phyloP scores from a whole-genome alignment of 2,329 filamentous ascomycete genomes.

The Dryadomyces quercus-mongolicae region DNA sequence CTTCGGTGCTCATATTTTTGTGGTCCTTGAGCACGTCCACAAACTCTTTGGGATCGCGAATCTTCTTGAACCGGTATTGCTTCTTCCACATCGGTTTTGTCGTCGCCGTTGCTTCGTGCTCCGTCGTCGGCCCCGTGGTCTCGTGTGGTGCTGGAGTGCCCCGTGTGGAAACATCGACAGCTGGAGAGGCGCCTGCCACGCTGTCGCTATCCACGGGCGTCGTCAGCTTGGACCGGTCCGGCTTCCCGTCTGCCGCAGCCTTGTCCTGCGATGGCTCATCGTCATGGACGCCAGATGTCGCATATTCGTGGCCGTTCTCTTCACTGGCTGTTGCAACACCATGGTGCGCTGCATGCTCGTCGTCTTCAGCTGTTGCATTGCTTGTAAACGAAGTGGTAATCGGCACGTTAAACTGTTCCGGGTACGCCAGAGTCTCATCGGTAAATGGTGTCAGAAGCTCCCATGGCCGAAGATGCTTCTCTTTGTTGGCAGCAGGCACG shows the following conservation, averaged over 20 bases:
- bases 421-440: conserved; percentile 7
- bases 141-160: background rate
- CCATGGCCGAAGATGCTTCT: conserved; percentile 9
- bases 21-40: conserved; percentile 34
- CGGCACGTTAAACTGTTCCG: conserved; percentile 11
- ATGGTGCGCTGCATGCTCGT: background rate
- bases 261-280: no score
- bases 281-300: background rate
- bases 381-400: background rate
- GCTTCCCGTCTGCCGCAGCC: no score
- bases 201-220: background rate
- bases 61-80: conserved; percentile 35
- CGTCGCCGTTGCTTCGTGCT: conserved; percentile 2
- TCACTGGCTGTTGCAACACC: background rate
- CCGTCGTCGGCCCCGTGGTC: no score
- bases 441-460: conserved; percentile 11
- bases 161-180: background rate
- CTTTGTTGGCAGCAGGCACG: background rate
- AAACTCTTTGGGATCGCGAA: conserved; percentile 38
- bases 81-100: conserved; percentile 17
- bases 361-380: background rate
- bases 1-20: conserved; percentile 33
- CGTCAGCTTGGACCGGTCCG: background rate
- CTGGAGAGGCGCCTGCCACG: background rate
- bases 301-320: background rate